phyloP scores from a whole-genome alignment of 1,284 basidiomycete genomes.

The Marasmius tenuissimus region DNA sequence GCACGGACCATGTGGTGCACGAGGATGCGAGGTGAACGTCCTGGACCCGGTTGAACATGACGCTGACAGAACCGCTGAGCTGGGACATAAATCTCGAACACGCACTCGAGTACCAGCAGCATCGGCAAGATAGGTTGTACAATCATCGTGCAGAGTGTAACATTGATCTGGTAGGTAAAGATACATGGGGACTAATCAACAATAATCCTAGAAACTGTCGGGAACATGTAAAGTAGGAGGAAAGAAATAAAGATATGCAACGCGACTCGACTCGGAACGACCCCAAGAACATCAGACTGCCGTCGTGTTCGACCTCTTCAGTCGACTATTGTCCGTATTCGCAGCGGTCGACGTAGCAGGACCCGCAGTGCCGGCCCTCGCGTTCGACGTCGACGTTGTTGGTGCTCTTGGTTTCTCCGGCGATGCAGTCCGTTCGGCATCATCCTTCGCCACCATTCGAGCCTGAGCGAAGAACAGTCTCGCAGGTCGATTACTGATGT shows the following conservation, averaged over 20 bases:
- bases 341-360: not conserved
- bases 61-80: no score
- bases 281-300: not conserved
- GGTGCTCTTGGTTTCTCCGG: not conserved
- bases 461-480: not conserved
- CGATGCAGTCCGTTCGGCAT: not conserved
- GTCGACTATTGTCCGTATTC: not conserved
- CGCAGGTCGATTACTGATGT: not conserved
- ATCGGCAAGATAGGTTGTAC: no score
- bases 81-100: no score
- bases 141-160: no score
- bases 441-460: not conserved
- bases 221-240: no score
- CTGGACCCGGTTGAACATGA: not conserved
- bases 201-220: no score
- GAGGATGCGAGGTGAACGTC: not conserved
- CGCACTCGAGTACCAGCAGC: no score
- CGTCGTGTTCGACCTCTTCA: not conserved
- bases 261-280: not conserved
- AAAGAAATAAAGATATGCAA: not conserved
- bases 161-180: no score
- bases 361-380: not conserved
- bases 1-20: not conserved
- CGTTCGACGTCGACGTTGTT: not conserved
- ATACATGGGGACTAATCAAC: no score